Percentiles rank a stretch among this genome's conserved stretches.
Conservation (phyloP, 2,329 filamentous ascomycete species). For the Claviceps sp. region DNA sequence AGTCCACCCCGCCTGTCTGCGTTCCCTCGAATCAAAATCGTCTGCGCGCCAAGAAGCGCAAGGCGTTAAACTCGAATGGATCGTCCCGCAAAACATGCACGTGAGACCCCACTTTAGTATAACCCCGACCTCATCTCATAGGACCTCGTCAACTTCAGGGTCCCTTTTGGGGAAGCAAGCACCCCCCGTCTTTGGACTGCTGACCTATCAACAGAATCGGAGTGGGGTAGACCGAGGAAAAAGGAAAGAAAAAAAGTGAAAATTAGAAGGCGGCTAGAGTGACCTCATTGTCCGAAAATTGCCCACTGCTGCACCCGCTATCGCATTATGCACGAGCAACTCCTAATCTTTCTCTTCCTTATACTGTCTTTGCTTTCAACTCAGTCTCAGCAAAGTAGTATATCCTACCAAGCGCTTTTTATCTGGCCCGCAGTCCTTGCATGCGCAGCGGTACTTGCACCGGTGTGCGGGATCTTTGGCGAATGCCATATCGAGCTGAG, state of each 20-base stretch:
- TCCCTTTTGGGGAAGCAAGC: slow-evolving; percentile 1
- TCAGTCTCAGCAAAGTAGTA: background rate
- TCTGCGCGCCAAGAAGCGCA: background rate
- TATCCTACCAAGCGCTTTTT: background rate
- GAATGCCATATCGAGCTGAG: background rate
- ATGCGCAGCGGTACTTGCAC: too few species aligned
- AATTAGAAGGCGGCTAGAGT: background rate
- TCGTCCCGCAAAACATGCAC: slow-evolving; percentile 4
- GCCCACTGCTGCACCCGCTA: background rate
- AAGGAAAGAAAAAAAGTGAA: background rate
- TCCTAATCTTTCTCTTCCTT: background rate
- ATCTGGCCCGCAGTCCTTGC: too few species aligned
- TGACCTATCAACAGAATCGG: background rate
- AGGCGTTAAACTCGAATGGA: background rate
- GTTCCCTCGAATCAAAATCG: background rate
- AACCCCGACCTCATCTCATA: too few species aligned
- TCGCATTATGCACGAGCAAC: background rate
- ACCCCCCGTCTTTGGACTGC: slow-evolving; percentile 1
- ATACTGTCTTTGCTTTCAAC: background rate
- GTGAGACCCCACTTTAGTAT: slow-evolving; percentile 1
- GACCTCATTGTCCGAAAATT: background rate
- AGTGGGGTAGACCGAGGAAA: background rate
- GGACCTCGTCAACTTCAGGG: background rate
- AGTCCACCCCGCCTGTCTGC: too few species aligned
- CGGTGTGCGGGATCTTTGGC: too few species aligned